These are phyloP conservation scores for Nematocida homosporus DNA, from an alignment of 371 early-diverging fungal genomes.

Conservation along the genomic window DNA sequence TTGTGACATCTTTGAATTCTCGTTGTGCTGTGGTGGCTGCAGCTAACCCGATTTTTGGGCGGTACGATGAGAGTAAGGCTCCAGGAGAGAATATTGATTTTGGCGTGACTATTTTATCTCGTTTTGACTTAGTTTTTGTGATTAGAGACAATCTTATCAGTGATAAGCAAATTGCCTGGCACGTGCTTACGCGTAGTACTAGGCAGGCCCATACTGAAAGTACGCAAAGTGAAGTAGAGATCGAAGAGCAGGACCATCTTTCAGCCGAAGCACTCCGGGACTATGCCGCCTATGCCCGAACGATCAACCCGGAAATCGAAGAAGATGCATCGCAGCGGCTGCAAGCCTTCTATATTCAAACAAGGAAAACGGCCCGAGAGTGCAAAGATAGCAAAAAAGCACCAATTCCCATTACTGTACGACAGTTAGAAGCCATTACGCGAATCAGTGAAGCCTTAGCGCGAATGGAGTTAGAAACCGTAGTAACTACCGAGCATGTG, in stretches of 20 bases:
- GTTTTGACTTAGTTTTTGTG: conserved; percentile 93
- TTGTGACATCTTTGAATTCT: conserved; percentile 95
- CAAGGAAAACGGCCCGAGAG: conserved; percentile 78
- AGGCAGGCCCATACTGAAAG: conserved; percentile 41
- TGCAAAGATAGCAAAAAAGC: conserved; percentile 74
- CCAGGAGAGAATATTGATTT: conserved; percentile 92
- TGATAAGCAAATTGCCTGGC: conserved; percentile 72
- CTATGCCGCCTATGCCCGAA: conserved; percentile 66
- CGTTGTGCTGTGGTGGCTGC: conserved; percentile 95
- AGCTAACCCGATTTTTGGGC: conserved; percentile 99
- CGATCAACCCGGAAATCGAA: conserved; percentile 62
- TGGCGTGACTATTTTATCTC: conserved; percentile 90
- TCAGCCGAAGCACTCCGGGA: conserved; percentile 56
- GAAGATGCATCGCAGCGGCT: conserved; percentile 69
- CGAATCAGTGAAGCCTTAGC: conserved; percentile 96
- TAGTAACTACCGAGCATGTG: conserved; percentile 81
- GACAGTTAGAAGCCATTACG: conserved; percentile 95
- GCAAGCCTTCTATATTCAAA: conserved; percentile 83
- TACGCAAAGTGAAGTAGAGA: background rate
- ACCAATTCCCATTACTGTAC: conserved; percentile 93
- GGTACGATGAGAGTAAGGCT: conserved; percentile 93
- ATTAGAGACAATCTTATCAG: conserved; percentile 82
- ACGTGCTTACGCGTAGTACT: conserved; percentile 60
- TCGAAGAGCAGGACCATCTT: conserved; percentile 12
- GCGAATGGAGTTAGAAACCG: conserved; percentile 83